phyloP scores from a whole-genome alignment of 352 stramenopile genomes.

The Peronosclerospora sorghi region DNA sequence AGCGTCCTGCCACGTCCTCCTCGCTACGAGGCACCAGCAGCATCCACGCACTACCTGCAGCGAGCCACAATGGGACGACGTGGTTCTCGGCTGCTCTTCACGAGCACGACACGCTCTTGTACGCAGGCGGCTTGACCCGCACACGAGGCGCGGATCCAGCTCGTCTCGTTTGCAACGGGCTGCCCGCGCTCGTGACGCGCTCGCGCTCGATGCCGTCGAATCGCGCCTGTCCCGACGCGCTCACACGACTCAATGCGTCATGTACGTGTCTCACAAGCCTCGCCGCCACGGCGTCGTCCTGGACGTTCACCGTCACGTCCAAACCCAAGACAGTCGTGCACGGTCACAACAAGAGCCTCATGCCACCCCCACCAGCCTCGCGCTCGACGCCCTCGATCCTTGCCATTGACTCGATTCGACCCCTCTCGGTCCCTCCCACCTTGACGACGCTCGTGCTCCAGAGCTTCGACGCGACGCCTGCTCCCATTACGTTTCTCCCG shows the following conservation, averaged over 20 bases:
- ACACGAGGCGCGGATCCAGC: background rate
- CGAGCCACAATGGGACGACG: too few species aligned
- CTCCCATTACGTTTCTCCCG: slow-evolving; percentile 16
- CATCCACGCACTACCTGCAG: too few species aligned
- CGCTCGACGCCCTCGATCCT: too few species aligned
- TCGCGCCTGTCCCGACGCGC: slow-evolving; percentile 21
- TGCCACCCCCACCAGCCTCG: slow-evolving; percentile 14
- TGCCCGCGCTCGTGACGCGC: slow-evolving; percentile 22
- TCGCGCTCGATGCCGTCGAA: slow-evolving; percentile 20
- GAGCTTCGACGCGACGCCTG: too few species aligned
- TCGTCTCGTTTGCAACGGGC: slow-evolving; percentile 19
- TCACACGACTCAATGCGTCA: slow-evolving; percentile 26
- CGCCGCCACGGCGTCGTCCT: slow-evolving; percentile 11
- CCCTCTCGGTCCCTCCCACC: too few species aligned
- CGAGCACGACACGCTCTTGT: slow-evolving; percentile 27
- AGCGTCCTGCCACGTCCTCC: too few species aligned
- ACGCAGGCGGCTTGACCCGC: slow-evolving; percentile 9
- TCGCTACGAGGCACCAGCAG: too few species aligned
- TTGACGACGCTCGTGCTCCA: too few species aligned
- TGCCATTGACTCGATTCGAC: too few species aligned
- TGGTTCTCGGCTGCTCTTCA: too few species aligned
- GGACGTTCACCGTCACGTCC: slow-evolving; percentile 18
- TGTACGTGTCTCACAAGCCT: slow-evolving; percentile 31
- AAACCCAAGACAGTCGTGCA: slow-evolving; percentile 12
- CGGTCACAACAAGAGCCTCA: slow-evolving; percentile 6